phyloP scores from a whole-genome alignment of 2,329 filamentous ascomycete species.

The Hysterium pulicare region DNA sequence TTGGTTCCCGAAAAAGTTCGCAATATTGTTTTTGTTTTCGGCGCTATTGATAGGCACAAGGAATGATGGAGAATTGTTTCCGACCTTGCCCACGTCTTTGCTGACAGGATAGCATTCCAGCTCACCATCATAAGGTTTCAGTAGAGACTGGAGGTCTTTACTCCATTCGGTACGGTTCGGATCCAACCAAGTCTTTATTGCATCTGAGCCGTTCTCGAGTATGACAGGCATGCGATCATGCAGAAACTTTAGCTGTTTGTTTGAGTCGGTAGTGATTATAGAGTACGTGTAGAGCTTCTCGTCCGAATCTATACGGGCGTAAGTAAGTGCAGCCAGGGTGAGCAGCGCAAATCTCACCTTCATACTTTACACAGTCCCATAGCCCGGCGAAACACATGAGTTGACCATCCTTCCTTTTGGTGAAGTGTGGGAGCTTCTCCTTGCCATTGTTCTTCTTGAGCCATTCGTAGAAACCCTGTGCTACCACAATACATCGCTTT shows the following conservation, averaged over 20 bases:
- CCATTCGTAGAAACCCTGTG: conserved; percentile 97
- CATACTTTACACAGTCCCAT: conserved; percentile 83
- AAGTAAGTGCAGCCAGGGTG: conserved; percentile 12
- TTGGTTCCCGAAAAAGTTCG: conserved; percentile 79
- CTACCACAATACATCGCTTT: conserved; percentile 83
- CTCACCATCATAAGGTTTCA: conserved; percentile 76
- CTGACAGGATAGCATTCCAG: conserved; percentile 82
- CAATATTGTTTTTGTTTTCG: conserved; percentile 90
- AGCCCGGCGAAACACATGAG: conserved; percentile 88
- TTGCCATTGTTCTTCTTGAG: conserved; percentile 72
- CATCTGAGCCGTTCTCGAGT: conserved; percentile 70
- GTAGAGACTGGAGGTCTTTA: conserved; percentile 68
- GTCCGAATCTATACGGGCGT: conserved; percentile 49
- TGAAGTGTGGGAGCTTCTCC: conserved; percentile 80
- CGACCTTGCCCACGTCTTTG: conserved; percentile 90
- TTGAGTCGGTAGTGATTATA: conserved; percentile 87
- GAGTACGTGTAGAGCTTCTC: conserved; percentile 84
- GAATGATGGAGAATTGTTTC: conserved; percentile 82
- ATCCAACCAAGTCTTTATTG: conserved; percentile 74
- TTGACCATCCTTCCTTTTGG: conserved; percentile 75
- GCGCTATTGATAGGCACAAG: conserved; percentile 78
- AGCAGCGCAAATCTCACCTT: conserved; percentile 51
- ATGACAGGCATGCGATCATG: conserved; percentile 97
- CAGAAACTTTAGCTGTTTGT: conserved; percentile 76
- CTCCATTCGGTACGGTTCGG: conserved; percentile 70